Conservation (phyloP, 2,329 filamentous ascomycete genomes). For the Fusarium sp. region DNA sequence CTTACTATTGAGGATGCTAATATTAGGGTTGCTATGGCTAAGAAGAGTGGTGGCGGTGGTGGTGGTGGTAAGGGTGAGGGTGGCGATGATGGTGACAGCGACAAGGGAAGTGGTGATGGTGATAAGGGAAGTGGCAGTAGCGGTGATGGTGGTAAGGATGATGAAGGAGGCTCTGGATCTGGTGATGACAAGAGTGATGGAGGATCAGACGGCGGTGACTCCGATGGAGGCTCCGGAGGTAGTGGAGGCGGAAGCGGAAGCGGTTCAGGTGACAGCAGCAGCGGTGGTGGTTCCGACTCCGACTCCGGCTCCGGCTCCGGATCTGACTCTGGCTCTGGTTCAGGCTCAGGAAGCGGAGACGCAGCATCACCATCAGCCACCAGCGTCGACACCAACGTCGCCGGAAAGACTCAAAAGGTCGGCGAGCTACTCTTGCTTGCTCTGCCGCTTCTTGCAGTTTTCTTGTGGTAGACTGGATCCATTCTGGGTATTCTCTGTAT, state of each 20-base stretch:
- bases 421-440: background rate
- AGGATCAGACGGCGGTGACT: background rate
- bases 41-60: background rate
- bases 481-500: background rate
- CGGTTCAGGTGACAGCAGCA: background rate
- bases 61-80: background rate
- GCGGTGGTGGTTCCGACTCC: background rate
- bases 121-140: background rate
- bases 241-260: background rate
- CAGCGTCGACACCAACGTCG: background rate
- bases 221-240: background rate
- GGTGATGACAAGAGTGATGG: background rate
- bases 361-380: background rate
- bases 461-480: fast-evolving
- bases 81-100: background rate
- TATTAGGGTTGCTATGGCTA: background rate
- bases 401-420: background rate
- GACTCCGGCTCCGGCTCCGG: background rate
- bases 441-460: background rate
- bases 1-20: constrained; percentile 14
- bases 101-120: background rate
- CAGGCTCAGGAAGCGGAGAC: background rate
- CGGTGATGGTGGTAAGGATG: background rate
- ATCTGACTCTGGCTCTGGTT: background rate
- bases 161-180: background rate